Evolutionary conservation across 495 filamentous ascomycete genomes (phyloP).

Genomic region (Amorphotheca resinae): DNA sequence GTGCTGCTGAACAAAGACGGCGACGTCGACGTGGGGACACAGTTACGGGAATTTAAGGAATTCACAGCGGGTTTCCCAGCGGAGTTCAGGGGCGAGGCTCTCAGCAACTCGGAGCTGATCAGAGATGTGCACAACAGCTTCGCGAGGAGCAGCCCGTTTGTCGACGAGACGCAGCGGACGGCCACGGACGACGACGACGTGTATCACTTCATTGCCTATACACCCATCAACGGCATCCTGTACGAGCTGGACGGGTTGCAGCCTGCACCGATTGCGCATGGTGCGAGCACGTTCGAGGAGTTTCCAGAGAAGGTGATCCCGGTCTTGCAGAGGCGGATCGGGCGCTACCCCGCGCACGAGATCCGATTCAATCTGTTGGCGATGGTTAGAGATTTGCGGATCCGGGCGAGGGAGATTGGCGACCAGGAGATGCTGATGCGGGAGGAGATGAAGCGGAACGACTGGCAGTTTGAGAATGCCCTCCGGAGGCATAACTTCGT

Average conservation of each 20-base stretch:
- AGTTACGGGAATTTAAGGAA: slow-evolving; percentile 70
- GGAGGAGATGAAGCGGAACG: slow-evolving; percentile 73
- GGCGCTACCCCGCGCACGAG: slow-evolving; percentile 71
- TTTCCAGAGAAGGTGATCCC: slow-evolving; percentile 80
- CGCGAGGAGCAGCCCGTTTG: slow-evolving; percentile 75
- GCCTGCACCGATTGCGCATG: slow-evolving; percentile 83
- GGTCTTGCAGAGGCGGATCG: slow-evolving; percentile 73
- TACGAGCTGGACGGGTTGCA: slow-evolving; percentile 96
- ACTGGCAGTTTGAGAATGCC: slow-evolving; percentile 95
- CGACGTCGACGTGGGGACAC: slow-evolving; percentile 40
- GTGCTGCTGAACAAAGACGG: slow-evolving; percentile 76
- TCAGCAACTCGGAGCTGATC: slow-evolving; percentile 65
- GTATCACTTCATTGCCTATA: slow-evolving; percentile 98
- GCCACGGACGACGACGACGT: slow-evolving; percentile 61
- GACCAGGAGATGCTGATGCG: slow-evolving; percentile 64
- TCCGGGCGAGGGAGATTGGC: slow-evolving; percentile 66
- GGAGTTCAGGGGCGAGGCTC: slow-evolving; percentile 52
- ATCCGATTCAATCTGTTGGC: slow-evolving; percentile 95
- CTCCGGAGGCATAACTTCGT: slow-evolving; percentile 90
- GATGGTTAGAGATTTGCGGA: slow-evolving; percentile 69
- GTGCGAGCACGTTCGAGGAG: slow-evolving; percentile 47
- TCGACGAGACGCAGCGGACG: slow-evolving; percentile 66
- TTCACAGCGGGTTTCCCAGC: slow-evolving; percentile 82
- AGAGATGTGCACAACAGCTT: slow-evolving; percentile 91
- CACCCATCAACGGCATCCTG: slow-evolving; percentile 58